Base-by-base conservation (phyloP, 176 grass and related monocot genomes). In the Juncus inflexus region DNA sequence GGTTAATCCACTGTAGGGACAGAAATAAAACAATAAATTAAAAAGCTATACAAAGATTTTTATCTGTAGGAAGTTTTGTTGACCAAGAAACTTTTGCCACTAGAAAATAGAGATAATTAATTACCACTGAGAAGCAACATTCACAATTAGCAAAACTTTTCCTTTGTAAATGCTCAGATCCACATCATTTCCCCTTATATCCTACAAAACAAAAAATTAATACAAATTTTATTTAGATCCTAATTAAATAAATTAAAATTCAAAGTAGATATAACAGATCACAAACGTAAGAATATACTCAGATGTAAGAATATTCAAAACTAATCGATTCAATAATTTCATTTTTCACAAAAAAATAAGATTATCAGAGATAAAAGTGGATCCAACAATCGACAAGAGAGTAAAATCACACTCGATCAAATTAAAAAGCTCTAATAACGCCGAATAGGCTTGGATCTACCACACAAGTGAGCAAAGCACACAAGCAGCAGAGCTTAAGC, bases 111-210 rank as follows among this genome's bases (percentile, higher is more conserved):
- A 12, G 47, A 5, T 9, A 15, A 14, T 71, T 65, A 9, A 54
- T 28, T 86, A 99, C 94, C 88, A 99, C 60, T 92, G 88, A 6
- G 94, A 99, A 40, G 94, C 94, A 9, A 92, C 94, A 68, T 92
- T 92, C 15, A 99, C 94, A 9, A 92, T 86, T 55, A 92, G 85
- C 40, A 99, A 71, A 80, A 82, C 94, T 69, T 92, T 92, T 45
- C 83, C 85, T 80, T 92, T 99, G 83, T 99, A 92, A 67, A 57
- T 76, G 83, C 88, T 86, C n/a, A 99, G 94, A 58, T 92, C 83
- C 37, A 92, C 77, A 40, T 92, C 94, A 37, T 89, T 86, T 2
- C 88, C 94, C 35, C 72, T 99, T 2, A 88, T 72, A 84, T 99
- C 94, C 94, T 99, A 72, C 42, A 15, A 36, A 9, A 15, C 28